Evolutionary conservation across 225 moss, liverwort and hornwort species (phyloP).

Genomic region (Ulota crispa): DNA sequence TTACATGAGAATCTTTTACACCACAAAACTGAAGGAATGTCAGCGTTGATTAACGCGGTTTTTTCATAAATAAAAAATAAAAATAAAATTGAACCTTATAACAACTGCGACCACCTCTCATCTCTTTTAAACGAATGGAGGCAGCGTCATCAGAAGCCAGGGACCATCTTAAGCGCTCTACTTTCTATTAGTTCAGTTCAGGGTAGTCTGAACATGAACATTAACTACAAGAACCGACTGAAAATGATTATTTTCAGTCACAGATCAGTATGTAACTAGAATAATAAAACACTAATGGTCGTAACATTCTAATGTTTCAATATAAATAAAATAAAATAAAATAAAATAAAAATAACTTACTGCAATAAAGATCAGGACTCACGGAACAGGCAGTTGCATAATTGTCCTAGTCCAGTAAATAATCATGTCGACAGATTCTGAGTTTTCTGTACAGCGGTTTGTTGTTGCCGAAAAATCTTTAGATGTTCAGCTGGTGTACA

Average conservation of each 20-base stretch:
- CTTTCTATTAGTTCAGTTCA: slow-evolving; percentile 20
- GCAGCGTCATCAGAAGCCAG: slow-evolving; percentile 26
- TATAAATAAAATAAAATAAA: too few relatives aligned
- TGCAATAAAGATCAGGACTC: neutral
- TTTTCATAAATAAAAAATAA: slow-evolving; percentile 31
- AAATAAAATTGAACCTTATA: neutral
- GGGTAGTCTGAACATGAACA: slow-evolving; percentile 1
- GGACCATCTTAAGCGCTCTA: neutral
- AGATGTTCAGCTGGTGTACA: neutral
- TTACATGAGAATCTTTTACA: neutral
- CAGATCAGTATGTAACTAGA: neutral
- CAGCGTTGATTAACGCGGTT: slow-evolving; percentile 13
- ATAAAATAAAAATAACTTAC: neutral
- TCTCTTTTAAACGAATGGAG: slow-evolving; percentile 18
- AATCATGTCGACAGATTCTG: slow-evolving; percentile 45
- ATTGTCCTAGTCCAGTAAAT: neutral
- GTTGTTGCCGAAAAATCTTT: neutral
- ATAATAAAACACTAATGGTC: slow-evolving; percentile 8
- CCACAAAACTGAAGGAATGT: slow-evolving; percentile 17
- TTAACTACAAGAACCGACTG: neutral
- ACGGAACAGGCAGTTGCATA: slow-evolving; percentile 7
- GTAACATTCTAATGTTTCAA: neutral
- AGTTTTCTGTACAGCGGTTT: slow-evolving; percentile 19
- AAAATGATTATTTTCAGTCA: neutral
- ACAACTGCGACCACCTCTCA: slow-evolving; percentile 28